Percentiles rank a stretch among this genome's conserved stretches.
Evolutionary conservation across 768 basidiomycete genomes (phyloP).

Genomic region (Roridomyces roridus): DNA sequence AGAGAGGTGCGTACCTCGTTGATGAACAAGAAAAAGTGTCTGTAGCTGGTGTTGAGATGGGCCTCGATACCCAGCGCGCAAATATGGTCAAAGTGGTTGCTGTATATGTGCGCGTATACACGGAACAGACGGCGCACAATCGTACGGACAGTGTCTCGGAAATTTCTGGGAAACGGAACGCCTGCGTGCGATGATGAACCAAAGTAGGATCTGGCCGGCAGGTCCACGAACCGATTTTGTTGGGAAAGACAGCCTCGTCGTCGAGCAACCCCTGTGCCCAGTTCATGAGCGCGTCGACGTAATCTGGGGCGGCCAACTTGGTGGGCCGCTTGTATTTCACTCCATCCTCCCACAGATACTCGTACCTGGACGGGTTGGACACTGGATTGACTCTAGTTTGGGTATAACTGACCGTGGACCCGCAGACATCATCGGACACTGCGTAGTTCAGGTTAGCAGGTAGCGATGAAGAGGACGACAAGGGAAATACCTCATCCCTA

Average conservation of each 20-base stretch:
- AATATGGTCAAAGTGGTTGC: slow-evolving; percentile 98
- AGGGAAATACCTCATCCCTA: slow-evolving; percentile 74
- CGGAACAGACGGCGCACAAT: slow-evolving; percentile 93
- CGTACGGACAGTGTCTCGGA: slow-evolving; percentile 89
- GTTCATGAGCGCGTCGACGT: slow-evolving; percentile 98
- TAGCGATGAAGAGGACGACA: slow-evolving; percentile 10
- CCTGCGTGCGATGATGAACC: slow-evolving; percentile 50
- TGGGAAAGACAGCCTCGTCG: slow-evolving; percentile 92
- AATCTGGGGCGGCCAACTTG: slow-evolving; percentile 94
- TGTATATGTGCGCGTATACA: slow-evolving; percentile 98
- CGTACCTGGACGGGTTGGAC: slow-evolving; percentile 61
- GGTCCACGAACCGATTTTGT: slow-evolving; percentile 78
- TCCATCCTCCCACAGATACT: slow-evolving; percentile 95
- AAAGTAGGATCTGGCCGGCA: background rate
- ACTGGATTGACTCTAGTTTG: slow-evolving; percentile 7
- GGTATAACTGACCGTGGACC: slow-evolving; percentile 75
- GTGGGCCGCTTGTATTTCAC: slow-evolving; percentile 86
- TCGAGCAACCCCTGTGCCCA: slow-evolving; percentile 95
- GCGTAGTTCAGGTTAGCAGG: slow-evolving; percentile 4
- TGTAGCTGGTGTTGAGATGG: slow-evolving; percentile 97
- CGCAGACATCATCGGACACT: slow-evolving; percentile 98
- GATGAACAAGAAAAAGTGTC: slow-evolving; percentile 97
- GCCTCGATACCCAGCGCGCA: slow-evolving; percentile 99
- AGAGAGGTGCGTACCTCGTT: slow-evolving; percentile 71
- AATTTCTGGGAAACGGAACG: slow-evolving; percentile 88